Evolutionary conservation across 371 early-diverging fungal species (phyloP).

Genomic region (Basidiobolus heterosporus): DNA sequence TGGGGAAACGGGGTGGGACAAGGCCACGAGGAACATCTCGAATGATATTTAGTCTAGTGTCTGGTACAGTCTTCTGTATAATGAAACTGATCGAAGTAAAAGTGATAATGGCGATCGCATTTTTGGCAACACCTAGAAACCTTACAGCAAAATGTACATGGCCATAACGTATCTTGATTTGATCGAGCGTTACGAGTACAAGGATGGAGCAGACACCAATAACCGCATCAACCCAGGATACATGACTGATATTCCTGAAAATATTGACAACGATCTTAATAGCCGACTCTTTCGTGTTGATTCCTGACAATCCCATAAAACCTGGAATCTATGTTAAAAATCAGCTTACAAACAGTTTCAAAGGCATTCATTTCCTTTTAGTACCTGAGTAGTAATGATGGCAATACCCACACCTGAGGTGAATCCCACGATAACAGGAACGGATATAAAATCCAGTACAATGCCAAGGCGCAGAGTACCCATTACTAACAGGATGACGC

Average conservation of each 20-base stretch:
- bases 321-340: conserved; percentile 14
- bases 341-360: no score
- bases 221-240: conserved; percentile 24
- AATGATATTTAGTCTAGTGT: conserved; percentile 20
- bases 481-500: conserved; percentile 42
- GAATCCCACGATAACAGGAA: conserved; percentile 54
- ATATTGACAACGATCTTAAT: conserved; percentile 20
- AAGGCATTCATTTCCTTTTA: no score
- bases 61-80: conserved; percentile 3
- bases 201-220: conserved; percentile 27
- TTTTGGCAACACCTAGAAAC: conserved; percentile 19
- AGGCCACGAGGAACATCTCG: conserved; percentile 54
- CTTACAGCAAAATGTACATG: conserved; percentile 11
- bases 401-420: conserved; percentile 56
- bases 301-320: not conserved
- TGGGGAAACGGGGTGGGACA: conserved; percentile 30
- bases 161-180: conserved; percentile 4
- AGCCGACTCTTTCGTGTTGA: not conserved
- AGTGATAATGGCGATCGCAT: conserved; percentile 28
- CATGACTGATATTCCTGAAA: conserved; percentile 19
- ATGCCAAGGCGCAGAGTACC: conserved; percentile 67
- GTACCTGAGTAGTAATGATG: conserved; percentile 50
- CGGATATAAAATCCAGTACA: conserved; percentile 77
- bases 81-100: conserved; percentile 25
- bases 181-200: conserved; percentile 24